A percentile compares a stretch with the other conserved stretches of the same genome.
phyloP scores from a whole-genome alignment of 2,329 filamentous ascomycete species.

The Colletotrichum destructivum region DNA sequence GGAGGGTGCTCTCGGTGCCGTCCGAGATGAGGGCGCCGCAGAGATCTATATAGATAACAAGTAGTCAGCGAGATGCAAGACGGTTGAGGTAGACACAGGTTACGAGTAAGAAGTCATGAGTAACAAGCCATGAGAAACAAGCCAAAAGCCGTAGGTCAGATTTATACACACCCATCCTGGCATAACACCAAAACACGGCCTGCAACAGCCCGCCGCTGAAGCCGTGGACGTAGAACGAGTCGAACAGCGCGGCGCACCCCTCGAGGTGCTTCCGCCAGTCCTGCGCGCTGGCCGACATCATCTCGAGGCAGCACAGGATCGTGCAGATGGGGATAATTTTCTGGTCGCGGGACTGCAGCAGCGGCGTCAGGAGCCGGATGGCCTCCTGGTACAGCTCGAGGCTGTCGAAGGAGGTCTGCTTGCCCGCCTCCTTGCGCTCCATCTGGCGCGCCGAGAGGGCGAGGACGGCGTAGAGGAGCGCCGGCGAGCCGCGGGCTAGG shows the following conservation, averaged over 20 bases:
- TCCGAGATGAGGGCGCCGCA: conserved; percentile 71
- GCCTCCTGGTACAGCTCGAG: conserved; percentile 70
- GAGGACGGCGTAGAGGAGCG: conserved; percentile 66
- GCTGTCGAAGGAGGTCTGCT: conserved; percentile 63
- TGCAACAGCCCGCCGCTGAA: conserved; percentile 67
- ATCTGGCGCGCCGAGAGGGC: conserved; percentile 69
- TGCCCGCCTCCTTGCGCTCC: conserved; percentile 62
- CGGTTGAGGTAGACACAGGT: no score
- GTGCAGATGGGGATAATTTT: conserved; percentile 56
- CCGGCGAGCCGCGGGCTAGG: conserved; percentile 61
- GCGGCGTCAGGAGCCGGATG: conserved; percentile 59
- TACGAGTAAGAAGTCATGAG: no score
- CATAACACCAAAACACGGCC: conserved; percentile 73
- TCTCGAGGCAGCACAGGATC: conserved; percentile 58
- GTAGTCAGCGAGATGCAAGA: no score
- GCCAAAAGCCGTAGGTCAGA: rapidly evolving
- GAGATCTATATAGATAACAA: conserved; percentile 56
- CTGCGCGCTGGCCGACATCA: conserved; percentile 58
- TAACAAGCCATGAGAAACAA: neutral
- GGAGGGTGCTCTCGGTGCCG: conserved; percentile 65
- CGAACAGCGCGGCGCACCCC: conserved; percentile 70
- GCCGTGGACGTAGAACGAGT: conserved; percentile 67
- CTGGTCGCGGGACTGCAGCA: conserved; percentile 52
- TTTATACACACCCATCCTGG: conserved; percentile 64
- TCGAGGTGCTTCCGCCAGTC: conserved; percentile 72